Conservation (phyloP, 371 early-diverging fungal species). For the Mortierella sp. region DNA sequence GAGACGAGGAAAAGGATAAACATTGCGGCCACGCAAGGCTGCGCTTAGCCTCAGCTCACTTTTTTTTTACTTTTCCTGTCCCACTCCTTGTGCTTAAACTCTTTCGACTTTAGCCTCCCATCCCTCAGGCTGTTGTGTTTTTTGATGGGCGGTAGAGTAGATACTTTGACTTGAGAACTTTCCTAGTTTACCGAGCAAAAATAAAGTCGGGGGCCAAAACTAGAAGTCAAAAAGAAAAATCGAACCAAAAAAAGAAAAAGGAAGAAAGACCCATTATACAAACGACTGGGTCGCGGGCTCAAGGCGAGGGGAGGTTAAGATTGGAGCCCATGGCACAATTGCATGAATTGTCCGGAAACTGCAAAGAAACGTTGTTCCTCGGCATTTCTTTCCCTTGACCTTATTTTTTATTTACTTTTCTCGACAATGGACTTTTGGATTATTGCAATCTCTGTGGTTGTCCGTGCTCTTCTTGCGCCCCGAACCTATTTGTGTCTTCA, state of each 20-base stretch:
- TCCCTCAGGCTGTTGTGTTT: not conserved
- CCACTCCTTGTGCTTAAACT: not conserved
- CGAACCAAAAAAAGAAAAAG: too few species aligned
- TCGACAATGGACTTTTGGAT: constrained; percentile 12
- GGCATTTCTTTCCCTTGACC: not conserved
- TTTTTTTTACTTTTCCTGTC: not conserved
- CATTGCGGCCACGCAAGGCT: too few species aligned
- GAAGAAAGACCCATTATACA: too few species aligned
- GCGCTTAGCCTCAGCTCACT: constrained; percentile 10
- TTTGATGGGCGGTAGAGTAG: too few species aligned
- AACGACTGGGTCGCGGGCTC: not conserved
- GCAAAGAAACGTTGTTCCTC: constrained; percentile 6
- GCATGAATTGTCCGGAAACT: not conserved
- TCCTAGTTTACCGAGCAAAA: not conserved
- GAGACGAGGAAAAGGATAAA: not conserved
- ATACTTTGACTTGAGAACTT: not conserved
- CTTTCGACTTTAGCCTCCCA: not conserved
- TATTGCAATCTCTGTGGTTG: not conserved
- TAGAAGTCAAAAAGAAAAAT: not conserved
- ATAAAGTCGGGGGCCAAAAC: not conserved
- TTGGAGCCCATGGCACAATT: not conserved
- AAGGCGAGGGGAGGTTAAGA: not conserved
- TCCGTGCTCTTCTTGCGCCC: not conserved
- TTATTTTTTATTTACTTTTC: not conserved
- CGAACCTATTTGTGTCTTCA: not conserved